Evolutionary conservation across 2,329 filamentous ascomycete genomes (phyloP), one percentile per base, ranked within the genome.

Genomic region (Apiospora saccharicola): DNA sequence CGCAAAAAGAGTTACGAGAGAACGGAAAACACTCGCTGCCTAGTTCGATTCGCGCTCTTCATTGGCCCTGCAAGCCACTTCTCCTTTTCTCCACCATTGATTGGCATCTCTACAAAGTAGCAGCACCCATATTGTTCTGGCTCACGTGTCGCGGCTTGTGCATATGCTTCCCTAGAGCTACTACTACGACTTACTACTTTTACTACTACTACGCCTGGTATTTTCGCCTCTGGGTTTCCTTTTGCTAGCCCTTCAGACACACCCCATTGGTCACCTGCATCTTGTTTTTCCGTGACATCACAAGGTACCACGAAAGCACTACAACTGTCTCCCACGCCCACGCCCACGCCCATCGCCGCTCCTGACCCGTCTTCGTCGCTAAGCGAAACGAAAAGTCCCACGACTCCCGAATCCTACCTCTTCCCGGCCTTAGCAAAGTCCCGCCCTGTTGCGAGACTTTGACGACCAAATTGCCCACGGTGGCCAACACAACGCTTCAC

Each of bases 401-500:
- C 57, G 57, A 64, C 57, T 64, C 57, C 57, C 34, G 19, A n/a
- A 30, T 68, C 67, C 67, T 64, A 13, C 19, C 57, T 64, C 41
- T 37, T 19, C 22, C 30, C 53, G 53, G 43, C 19, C 34, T 53
- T 34, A n/a, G 49, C 49, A 51, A 69, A 67, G 71, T 46, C 71
- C n/a, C 47, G 41, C 47, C 22, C 51, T 34, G 57, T 64, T n/a
- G 57, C 57, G 57, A 41, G 72, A 57, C 72, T 71, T 43, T 70
- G 72, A 71, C 67, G 67, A 73, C 30, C 19, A n/a, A 13, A 43
- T 51, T 49, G 51, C 53, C 53, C 69, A 70, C 46, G 22, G 69
- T 73, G 70, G 69, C 61, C 49, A 47, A 67, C 53, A 71, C 47
- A 75, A 74, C 75, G 72, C 75, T 72, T 73, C 75, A 77, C 75